Conservation (phyloP, 192 early-diverging fungal genomes). For the Spizellomyces punctatus region DNA sequence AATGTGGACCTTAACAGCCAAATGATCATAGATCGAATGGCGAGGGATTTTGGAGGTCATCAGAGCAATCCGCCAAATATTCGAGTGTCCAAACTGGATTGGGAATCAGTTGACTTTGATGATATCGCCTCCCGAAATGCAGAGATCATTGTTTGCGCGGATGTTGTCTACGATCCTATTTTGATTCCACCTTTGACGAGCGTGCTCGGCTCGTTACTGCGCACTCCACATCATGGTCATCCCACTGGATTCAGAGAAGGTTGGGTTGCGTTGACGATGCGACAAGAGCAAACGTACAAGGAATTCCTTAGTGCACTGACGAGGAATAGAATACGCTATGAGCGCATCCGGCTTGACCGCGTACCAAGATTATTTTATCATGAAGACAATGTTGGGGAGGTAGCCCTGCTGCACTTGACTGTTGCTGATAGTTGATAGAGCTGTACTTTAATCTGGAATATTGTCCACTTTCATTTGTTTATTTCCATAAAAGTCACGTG, state of each 20-base stretch:
- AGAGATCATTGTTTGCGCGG: slow-evolving; percentile 36
- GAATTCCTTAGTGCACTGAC: too few species aligned
- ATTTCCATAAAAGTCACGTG: too few species aligned
- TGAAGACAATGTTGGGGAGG: background rate
- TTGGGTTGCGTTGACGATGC: background rate
- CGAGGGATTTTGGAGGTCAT: too few species aligned
- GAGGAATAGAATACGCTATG: background rate
- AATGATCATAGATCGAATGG: background rate
- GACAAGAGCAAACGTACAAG: background rate
- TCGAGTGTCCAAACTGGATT: slow-evolving; percentile 22
- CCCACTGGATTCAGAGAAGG: too few species aligned
- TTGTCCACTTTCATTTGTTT: too few species aligned
- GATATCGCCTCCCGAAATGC: background rate
- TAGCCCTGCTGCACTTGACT: background rate
- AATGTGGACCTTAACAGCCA: slow-evolving; percentile 37
- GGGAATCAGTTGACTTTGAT: slow-evolving; percentile 21
- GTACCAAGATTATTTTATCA: slow-evolving; percentile 2
- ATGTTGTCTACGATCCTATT: slow-evolving; percentile 45
- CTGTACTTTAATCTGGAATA: too few species aligned
- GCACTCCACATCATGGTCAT: background rate
- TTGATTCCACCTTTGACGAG: slow-evolving; percentile 32
- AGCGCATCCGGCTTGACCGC: background rate
- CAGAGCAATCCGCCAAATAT: background rate
- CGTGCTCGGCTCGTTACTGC: slow-evolving; percentile 29
- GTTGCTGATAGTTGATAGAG: too few species aligned